Conservation (phyloP, 257 asterid genomes). For the Solanum arcanum region DNA sequence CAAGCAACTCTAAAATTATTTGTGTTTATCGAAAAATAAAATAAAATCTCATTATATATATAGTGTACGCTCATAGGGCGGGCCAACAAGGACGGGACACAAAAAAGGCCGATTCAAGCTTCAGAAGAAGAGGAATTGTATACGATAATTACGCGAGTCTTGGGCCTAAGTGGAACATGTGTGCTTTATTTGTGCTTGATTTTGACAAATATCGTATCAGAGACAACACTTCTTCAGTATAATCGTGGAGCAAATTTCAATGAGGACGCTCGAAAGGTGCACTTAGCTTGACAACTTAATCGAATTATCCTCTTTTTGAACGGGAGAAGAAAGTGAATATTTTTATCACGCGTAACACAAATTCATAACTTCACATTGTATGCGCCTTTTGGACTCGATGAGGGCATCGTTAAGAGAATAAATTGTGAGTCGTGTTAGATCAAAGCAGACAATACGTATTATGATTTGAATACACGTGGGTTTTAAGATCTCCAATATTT, state of each 20-base stretch:
- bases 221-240: not conserved
- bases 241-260: not conserved
- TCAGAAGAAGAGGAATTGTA: accelerated
- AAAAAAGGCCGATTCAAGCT: not conserved
- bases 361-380: not conserved
- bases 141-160: not conserved
- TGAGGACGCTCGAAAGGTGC: not conserved
- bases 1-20: not conserved
- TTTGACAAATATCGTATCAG: not conserved
- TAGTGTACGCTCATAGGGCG: not conserved
- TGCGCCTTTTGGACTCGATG: not conserved
- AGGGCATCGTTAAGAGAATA: not conserved
- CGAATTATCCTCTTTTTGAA: too few species aligned
- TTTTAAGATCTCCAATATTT: not conserved
- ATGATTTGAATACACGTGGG: not conserved
- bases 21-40: too few species aligned
- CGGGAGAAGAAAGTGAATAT: not conserved
- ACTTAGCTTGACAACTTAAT: not conserved
- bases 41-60: not conserved
- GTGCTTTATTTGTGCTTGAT: not conserved
- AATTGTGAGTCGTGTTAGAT: not conserved
- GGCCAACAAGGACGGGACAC: not conserved
- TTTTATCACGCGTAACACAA: not conserved
- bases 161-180: not conserved
- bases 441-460: not conserved